Base-by-base conservation (phyloP, 2,329 filamentous ascomycete genomes). In the Aspergillus tubingensis region DNA sequence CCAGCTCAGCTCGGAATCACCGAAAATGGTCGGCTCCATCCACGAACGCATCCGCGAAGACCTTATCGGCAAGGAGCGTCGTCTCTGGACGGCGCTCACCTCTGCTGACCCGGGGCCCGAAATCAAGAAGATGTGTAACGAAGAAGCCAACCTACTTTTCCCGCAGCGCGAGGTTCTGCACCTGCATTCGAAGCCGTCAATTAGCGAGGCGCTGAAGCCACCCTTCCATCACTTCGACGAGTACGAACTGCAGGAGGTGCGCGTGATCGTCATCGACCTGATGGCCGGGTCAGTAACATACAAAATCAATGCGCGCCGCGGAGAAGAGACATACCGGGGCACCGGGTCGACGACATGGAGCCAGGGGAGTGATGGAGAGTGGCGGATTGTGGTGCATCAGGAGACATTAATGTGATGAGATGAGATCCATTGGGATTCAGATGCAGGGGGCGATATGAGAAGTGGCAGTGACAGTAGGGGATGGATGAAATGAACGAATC, bases 11-110 rank as follows among this genome's bases (percentile, higher is more conserved):
- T 17, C 49, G 7, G 11, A 38, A 7, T 13, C 27, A 36, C 32
- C 32, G 11, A 63, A 62, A 54, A 77, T 77, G 74, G 68, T 74
- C 47, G 47, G 47, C 30, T 62, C 69, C 36, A 76, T 77, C 49
- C 71, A 76, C 69, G 72, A 76, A 21, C 72, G 74, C 13, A 77
- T 76, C 62, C 70, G 71, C 43, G 64, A 75, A 13, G 74, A 76
- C 51, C 66, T 77, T 52, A 63, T 73, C 53, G 62, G 66, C 59
- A 73, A 74, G 57, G 74, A 76, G 59, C 73, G 70, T n/a, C 68
- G 69, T 0, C 69, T 77, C 7, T 77, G 74, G 74, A 75, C 73
- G 5, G 72, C 74, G 1, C 63, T 77, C 15, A 77, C 74, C 8
- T 76, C 72, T 0, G 74, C 74, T 13, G 71, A 75, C 49, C 74